A percentile compares a stretch with the other conserved stretches of the same genome.
phyloP scores from a whole-genome alignment of 345 rosid genomes.

The Aquilaria sinensis region DNA sequence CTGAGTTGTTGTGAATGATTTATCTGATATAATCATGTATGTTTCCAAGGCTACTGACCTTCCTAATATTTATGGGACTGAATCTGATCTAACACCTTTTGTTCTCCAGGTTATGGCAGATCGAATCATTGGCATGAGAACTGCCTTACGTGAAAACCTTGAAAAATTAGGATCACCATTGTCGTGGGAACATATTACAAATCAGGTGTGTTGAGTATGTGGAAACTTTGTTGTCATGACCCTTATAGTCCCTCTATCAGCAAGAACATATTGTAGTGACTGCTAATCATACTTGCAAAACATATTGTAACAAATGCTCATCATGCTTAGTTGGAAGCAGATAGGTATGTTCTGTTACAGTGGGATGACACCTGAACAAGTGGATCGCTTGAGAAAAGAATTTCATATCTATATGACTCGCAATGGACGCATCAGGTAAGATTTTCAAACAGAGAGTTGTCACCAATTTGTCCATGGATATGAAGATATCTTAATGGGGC shows the following conservation, averaged over 20 bases:
- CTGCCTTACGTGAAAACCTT: conserved; percentile 66
- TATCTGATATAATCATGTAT: no score
- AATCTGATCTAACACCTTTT: background rate
- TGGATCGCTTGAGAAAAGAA: conserved; percentile 69
- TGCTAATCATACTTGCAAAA: conserved; percentile 1
- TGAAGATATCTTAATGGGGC: background rate
- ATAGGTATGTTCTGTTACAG: conserved; percentile 98
- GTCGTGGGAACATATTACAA: conserved; percentile 86
- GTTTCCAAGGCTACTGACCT: no score
- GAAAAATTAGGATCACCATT: conserved; percentile 77
- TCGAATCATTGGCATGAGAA: conserved; percentile 91
- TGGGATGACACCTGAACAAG: conserved; percentile 89
- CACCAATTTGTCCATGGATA: background rate
- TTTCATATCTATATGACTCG: conserved; percentile 90
- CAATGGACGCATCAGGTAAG: conserved; percentile 88
- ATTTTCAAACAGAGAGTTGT: background rate
- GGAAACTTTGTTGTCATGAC: background rate
- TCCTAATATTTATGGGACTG: background rate
- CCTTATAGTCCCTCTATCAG: conserved; percentile 1
- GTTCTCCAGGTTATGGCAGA: conserved; percentile 76
- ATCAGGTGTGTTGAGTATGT: conserved; percentile 44
- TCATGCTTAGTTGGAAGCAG: conserved; percentile 30
- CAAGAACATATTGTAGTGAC: conserved; percentile 2
- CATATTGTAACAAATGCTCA: background rate
- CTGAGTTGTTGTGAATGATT: no score